These are phyloP conservation scores for Plantago major DNA, from an alignment of 257 asterid species.

Conservation along the genomic window DNA sequence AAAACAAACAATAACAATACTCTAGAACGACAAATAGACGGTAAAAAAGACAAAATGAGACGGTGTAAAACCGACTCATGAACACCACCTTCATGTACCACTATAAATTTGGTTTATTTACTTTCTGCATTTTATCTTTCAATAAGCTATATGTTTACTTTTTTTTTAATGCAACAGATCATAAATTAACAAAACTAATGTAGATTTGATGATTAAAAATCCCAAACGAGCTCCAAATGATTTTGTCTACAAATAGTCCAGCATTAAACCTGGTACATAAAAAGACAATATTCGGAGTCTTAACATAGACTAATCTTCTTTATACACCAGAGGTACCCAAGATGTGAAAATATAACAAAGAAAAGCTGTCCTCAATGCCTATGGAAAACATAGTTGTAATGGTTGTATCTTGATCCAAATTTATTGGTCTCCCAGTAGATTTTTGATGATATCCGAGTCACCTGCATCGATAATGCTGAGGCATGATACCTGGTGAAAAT, in stretches of 20 bases:
- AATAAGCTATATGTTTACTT: too few relatives aligned
- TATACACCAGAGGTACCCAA: constrained; percentile 1
- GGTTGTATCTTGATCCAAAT: background rate
- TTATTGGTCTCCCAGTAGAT: background rate
- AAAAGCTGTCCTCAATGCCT: background rate
- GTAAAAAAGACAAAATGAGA: too few relatives aligned
- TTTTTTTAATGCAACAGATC: too few relatives aligned
- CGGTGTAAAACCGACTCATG: too few relatives aligned
- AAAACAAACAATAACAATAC: too few relatives aligned
- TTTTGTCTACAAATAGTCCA: background rate
- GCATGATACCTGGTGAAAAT: constrained; percentile 66
- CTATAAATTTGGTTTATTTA: too few relatives aligned
- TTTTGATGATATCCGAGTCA: constrained; percentile 36
- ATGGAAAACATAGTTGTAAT: background rate
- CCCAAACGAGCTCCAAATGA: background rate
- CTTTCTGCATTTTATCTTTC: too few relatives aligned
- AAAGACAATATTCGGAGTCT: background rate
- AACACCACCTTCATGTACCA: too few relatives aligned
- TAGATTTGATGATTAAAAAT: background rate
- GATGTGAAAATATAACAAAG: background rate
- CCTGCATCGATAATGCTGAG: constrained; percentile 77
- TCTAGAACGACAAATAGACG: too few relatives aligned
- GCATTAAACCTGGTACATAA: background rate
- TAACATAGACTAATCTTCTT: constrained; percentile 1
- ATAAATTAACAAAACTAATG: background rate